These are phyloP conservation scores for Letharia lupina DNA, from an alignment of 495 filamentous ascomycete species.

Conservation along the genomic window DNA sequence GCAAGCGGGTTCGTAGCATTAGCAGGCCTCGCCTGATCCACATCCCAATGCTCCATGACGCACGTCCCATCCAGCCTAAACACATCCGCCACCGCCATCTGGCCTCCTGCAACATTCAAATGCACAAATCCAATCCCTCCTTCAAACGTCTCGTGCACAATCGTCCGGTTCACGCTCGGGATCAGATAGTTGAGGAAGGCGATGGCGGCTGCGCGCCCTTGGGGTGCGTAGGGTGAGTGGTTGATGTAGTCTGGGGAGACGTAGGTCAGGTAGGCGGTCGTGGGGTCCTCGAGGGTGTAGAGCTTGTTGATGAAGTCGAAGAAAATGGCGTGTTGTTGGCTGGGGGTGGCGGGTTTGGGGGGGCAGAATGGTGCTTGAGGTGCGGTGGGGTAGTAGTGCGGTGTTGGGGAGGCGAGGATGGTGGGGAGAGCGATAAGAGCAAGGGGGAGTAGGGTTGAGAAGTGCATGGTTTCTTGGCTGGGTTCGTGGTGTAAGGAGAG, in stretches of 20 bases:
- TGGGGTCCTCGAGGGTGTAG: neutral
- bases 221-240: constrained; percentile 7
- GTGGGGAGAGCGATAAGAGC: neutral
- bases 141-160: constrained; percentile 5
- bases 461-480: neutral
- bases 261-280: constrained; percentile 8
- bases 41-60: constrained; percentile 11
- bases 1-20: constrained; percentile 8
- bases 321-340: constrained; percentile 7
- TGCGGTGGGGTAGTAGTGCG: neutral
- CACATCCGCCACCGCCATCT: constrained; percentile 6
- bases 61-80: constrained; percentile 5
- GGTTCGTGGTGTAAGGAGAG: neutral
- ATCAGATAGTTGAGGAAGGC: constrained; percentile 4
- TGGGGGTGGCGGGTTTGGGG: neutral
- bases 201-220: constrained; percentile 4
- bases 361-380: constrained; percentile 4
- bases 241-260: constrained; percentile 14
- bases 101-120: constrained; percentile 1
- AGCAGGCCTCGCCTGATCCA: constrained; percentile 5
- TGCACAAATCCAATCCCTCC: neutral
- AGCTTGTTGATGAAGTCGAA: constrained; percentile 9
- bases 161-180: constrained; percentile 6
- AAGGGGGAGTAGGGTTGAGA: neutral
- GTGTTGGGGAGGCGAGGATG: neutral